A percentile compares a stretch with the other conserved stretches of the same genome.
Conservation (phyloP, 176 grass and related monocot genomes). For the Dactylis glomerata region DNA sequence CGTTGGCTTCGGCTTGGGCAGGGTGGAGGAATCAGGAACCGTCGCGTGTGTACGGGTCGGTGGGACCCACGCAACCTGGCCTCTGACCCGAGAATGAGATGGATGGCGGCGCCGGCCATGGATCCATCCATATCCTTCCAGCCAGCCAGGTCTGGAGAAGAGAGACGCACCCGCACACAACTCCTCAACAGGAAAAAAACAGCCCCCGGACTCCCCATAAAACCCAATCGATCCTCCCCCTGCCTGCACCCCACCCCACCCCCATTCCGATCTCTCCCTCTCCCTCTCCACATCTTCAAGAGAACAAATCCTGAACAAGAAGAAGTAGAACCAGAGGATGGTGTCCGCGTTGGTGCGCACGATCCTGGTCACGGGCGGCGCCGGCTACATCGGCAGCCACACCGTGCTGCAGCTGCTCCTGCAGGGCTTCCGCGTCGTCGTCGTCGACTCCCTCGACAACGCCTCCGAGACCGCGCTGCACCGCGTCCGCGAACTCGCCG, state of each 20-base stretch:
- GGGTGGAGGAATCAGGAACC: too few species aligned
- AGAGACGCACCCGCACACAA: too few species aligned
- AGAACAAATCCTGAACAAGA: background rate
- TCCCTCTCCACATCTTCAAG: background rate
- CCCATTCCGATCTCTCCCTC: background rate
- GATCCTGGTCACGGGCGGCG: slow-evolving; percentile 88
- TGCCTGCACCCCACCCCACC: background rate
- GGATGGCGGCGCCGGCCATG: too few species aligned
- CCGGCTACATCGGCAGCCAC: slow-evolving; percentile 99
- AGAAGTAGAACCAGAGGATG: background rate
- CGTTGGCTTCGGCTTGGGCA: too few species aligned
- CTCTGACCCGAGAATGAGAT: too few species aligned
- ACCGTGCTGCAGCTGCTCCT: slow-evolving; percentile 82
- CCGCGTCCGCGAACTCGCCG: slow-evolving; percentile 69
- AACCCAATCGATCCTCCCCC: too few species aligned
- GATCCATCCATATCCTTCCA: too few species aligned
- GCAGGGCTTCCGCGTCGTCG: slow-evolving; percentile 68
- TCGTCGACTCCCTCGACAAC: slow-evolving; percentile 95
- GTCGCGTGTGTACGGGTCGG: too few species aligned
- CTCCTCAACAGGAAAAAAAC: too few species aligned
- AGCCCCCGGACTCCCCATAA: too few species aligned
- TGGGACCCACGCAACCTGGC: too few species aligned
- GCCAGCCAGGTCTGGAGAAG: too few species aligned
- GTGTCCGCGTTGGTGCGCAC: slow-evolving; percentile 41
- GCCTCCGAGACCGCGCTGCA: slow-evolving; percentile 57